Conservation (phyloP, 208 protist species). For the Leishmania aethiopica region DNA sequence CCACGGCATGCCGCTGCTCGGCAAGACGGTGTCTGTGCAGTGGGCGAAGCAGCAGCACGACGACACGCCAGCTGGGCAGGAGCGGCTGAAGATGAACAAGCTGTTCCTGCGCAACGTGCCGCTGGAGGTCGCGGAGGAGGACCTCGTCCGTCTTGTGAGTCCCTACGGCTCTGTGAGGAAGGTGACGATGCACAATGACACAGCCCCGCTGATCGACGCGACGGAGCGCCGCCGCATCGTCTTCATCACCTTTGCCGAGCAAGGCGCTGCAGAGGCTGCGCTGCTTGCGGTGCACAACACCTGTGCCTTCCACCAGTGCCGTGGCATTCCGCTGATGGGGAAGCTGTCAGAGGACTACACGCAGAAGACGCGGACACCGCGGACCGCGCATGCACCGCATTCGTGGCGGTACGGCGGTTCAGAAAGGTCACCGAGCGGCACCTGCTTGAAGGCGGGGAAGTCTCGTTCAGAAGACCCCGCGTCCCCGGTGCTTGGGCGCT, state of each 20-base stretch:
- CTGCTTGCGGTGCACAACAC: constrained; percentile 47
- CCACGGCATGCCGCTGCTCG: constrained; percentile 15
- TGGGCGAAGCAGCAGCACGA: constrained; percentile 49
- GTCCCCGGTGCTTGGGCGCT: no score
- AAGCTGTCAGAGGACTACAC: constrained; percentile 27
- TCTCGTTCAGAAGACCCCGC: no score
- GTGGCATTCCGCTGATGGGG: constrained; percentile 40
- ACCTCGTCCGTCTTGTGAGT: constrained; percentile 15
- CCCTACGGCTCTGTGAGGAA: constrained; percentile 29
- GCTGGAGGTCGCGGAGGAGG: constrained; percentile 24
- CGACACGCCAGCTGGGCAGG: constrained; percentile 31
- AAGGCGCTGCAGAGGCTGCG: constrained; percentile 37
- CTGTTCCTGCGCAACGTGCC: constrained; percentile 65
- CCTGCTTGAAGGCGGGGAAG: no score
- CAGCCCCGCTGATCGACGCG: background rate
- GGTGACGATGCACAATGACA: constrained; percentile 44
- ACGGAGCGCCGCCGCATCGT: constrained; percentile 38
- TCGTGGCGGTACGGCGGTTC: no score
- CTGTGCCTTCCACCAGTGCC: constrained; percentile 37
- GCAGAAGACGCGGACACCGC: constrained; percentile 19
- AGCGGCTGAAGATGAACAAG: constrained; percentile 41
- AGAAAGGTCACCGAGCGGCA: no score
- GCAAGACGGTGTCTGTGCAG: constrained; percentile 32
- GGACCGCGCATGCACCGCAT: background rate
- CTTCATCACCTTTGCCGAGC: constrained; percentile 49